Evolutionary conservation across 23 red algal genomes (phyloP).

Genomic region (Gracilaria vermiculophylla): DNA sequence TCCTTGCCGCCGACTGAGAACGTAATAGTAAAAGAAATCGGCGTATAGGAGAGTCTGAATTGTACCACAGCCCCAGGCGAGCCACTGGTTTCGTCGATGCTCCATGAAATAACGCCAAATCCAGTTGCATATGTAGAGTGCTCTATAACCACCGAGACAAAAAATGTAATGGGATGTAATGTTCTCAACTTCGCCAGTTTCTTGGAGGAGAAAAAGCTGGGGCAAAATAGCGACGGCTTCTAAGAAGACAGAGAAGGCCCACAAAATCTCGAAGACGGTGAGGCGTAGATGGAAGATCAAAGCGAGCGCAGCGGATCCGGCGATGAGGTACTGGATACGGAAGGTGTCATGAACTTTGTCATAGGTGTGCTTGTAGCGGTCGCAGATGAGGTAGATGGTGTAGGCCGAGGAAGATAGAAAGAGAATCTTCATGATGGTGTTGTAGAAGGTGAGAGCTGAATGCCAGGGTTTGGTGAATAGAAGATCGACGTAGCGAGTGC

Average conservation of each 20-base stretch:
- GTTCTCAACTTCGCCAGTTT: conserved; percentile 97
- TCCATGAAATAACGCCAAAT: conserved; percentile 89
- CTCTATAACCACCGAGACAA: conserved; percentile 88
- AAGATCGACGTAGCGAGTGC: conserved; percentile 94
- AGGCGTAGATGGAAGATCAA: conserved; percentile 79
- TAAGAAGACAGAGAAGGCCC: conserved; percentile 92
- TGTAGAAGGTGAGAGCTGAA: conserved; percentile 83
- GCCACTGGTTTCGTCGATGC: conserved; percentile 79
- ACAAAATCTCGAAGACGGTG: conserved; percentile 89
- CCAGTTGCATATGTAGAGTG: conserved; percentile 96
- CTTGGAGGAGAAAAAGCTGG: conserved; percentile 90
- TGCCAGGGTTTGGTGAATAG: conserved; percentile 83
- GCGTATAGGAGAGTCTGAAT: conserved; percentile 93
- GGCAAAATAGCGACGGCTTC: conserved; percentile 98
- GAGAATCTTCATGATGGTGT: conserved; percentile 97
- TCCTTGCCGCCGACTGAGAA: conserved; percentile 74
- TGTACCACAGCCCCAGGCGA: conserved; percentile 84
- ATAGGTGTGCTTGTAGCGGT: conserved; percentile 97
- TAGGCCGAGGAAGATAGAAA: conserved; percentile 90
- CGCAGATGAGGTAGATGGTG: conserved; percentile 86
- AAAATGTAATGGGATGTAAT: conserved; percentile 96
- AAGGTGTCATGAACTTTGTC: conserved; percentile 92
- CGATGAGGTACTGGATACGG: conserved; percentile 74
- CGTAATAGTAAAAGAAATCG: conserved; percentile 99
- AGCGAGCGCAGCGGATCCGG: conserved; percentile 64